phyloP scores from a whole-genome alignment of 352 stramenopile genomes.

The Aphanomyces invadans region DNA sequence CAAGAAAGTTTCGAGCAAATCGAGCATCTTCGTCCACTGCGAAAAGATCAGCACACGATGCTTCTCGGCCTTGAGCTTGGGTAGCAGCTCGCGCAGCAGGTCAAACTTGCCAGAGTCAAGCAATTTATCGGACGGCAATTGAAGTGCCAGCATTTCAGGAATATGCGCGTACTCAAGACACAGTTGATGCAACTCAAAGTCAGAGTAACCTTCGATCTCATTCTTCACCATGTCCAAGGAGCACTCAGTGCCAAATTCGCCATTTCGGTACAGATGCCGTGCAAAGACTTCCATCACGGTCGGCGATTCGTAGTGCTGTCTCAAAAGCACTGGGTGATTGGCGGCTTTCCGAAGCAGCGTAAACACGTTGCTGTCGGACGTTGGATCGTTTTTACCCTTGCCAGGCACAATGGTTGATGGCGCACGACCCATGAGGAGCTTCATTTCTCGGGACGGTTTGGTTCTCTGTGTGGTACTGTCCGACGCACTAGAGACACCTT shows the following conservation, averaged over 20 bases:
- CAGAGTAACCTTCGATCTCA: constrained; percentile 90
- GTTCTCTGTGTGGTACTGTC: constrained; percentile 23
- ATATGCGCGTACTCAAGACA: constrained; percentile 83
- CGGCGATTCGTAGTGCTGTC: constrained; percentile 65
- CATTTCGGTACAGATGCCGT: constrained; percentile 61
- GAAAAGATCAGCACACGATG: constrained; percentile 98
- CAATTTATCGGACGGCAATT: constrained; percentile 82
- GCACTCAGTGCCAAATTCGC: constrained; percentile 81
- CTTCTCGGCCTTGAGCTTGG: constrained; percentile 88
- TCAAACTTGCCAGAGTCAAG: constrained; percentile 94
- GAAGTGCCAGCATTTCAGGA: constrained; percentile 72
- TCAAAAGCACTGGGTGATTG: constrained; percentile 95
- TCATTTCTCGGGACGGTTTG: constrained; percentile 42
- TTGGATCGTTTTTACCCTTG: constrained; percentile 32
- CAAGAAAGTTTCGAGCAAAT: constrained; percentile 89
- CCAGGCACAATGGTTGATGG: not conserved
- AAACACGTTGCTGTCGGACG: constrained; percentile 76
- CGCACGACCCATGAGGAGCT: constrained; percentile 36
- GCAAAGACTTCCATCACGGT: constrained; percentile 77
- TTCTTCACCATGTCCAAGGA: constrained; percentile 78
- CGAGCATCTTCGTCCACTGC: constrained; percentile 93
- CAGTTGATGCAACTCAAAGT: constrained; percentile 94
- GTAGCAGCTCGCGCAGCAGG: constrained; percentile 82
- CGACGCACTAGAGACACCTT: constrained; percentile 27
- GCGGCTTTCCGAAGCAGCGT: constrained; percentile 95